phyloP scores from a whole-genome alignment of 2,329 filamentous ascomycete genomes.

The Aspergillus amoenus region DNA sequence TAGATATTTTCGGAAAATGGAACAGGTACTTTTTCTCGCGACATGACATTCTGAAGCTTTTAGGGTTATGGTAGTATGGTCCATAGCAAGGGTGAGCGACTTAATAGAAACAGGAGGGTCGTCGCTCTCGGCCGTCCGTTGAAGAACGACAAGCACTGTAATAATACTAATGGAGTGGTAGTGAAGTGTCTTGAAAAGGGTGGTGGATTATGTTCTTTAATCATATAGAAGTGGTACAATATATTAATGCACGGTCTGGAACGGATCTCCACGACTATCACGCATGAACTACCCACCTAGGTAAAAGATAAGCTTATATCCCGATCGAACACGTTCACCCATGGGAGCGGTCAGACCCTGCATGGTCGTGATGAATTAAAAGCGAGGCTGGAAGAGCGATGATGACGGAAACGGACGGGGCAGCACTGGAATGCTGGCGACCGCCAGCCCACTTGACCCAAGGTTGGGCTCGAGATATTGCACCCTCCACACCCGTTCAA shows the following conservation, averaged over 20 bases:
- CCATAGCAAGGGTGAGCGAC: too few relatives aligned
- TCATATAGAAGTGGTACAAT: neutral
- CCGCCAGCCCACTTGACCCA: conserved; percentile 7
- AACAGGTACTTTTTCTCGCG: conserved; percentile 72
- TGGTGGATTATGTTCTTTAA: neutral
- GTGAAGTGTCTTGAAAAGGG: neutral
- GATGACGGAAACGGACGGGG: neutral
- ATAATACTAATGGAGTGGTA: neutral
- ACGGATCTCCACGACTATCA: neutral
- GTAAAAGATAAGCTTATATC: conserved; percentile 8
- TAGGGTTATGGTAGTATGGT: conserved; percentile 27
- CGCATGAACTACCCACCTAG: neutral
- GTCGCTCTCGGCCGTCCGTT: neutral
- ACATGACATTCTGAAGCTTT: conserved; percentile 66
- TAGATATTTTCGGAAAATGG: conserved; percentile 76
- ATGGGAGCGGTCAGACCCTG: neutral
- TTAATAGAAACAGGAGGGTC: neutral
- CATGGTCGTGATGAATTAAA: neutral
- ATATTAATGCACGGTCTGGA: neutral
- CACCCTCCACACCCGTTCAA: neutral
- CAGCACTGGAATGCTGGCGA: neutral
- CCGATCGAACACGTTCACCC: neutral
- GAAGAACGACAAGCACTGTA: neutral
- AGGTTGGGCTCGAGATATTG: conserved; percentile 2
- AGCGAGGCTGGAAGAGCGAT: neutral